Percentiles rank a stretch among this genome's conserved stretches.
These are phyloP conservation scores for Pythium dissotocum DNA, from an alignment of 352 stramenopile species.

Conservation along the genomic window DNA sequence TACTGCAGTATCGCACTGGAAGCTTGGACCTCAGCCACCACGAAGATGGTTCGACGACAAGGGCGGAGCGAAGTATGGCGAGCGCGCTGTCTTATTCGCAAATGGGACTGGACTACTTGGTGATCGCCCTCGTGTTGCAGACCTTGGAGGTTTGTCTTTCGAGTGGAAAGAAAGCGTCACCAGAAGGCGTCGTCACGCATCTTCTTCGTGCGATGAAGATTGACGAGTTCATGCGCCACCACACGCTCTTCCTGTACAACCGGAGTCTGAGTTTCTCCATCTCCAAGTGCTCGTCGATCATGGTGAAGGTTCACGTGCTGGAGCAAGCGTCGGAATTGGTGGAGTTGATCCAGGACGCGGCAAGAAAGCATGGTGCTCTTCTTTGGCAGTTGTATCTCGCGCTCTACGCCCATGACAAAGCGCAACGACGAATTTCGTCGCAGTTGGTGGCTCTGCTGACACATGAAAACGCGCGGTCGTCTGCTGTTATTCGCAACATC, in stretches of 20 bases:
- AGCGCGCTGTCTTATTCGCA: conserved; percentile 82
- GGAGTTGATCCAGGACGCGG: conserved; percentile 85
- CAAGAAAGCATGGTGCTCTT: conserved; percentile 77
- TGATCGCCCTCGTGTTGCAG: conserved; percentile 73
- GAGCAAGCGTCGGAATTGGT: conserved; percentile 86
- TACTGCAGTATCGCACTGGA: conserved; percentile 28
- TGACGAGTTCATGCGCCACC: conserved; percentile 84
- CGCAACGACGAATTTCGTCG: conserved; percentile 82
- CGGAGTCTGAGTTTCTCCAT: conserved; percentile 86
- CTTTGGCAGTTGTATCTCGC: conserved; percentile 87
- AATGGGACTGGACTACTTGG: conserved; percentile 79
- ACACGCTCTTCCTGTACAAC: conserved; percentile 85
- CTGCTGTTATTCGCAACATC: conserved; percentile 79
- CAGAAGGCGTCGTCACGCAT: conserved; percentile 70
- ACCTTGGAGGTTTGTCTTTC: conserved; percentile 86
- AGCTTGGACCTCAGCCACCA: conserved; percentile 23
- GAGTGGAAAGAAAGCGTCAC: conserved; percentile 83
- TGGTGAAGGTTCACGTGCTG: conserved; percentile 87
- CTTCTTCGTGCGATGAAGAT: conserved; percentile 83
- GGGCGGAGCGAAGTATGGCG: conserved; percentile 70
- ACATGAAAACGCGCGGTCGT: conserved; percentile 84
- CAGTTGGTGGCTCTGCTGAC: conserved; percentile 84
- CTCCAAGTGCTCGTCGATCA: conserved; percentile 82
- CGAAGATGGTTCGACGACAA: conserved; percentile 36
- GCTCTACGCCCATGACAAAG: conserved; percentile 81